Percentiles rank a stretch among this genome's conserved stretches.
These are phyloP conservation scores for Gomphus bonarii DNA, from an alignment of 1,284 basidiomycete genomes.

Conservation along the genomic window DNA sequence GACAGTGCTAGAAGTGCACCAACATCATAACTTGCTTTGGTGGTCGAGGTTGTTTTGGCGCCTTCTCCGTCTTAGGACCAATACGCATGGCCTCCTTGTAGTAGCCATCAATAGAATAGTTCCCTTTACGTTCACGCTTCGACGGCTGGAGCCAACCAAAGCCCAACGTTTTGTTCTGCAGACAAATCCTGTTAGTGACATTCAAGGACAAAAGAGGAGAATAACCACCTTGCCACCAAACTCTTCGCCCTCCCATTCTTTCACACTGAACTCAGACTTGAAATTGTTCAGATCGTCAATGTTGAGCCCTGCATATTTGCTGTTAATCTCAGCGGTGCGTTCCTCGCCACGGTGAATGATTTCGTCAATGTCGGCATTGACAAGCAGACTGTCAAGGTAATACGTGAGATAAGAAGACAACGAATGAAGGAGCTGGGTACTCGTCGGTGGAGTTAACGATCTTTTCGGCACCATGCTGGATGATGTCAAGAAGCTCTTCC, in stretches of 20 bases:
- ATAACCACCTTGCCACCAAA: constrained; percentile 62
- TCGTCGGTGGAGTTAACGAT: constrained; percentile 77
- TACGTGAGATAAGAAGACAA: not conserved
- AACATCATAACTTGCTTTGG: constrained; percentile 85
- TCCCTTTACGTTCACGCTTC: constrained; percentile 92
- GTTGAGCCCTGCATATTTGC: constrained; percentile 89
- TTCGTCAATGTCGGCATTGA: constrained; percentile 91
- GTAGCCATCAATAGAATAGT: constrained; percentile 91
- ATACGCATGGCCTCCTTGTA: constrained; percentile 89
- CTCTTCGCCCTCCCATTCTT: constrained; percentile 97
- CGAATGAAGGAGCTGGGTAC: constrained; percentile 30
- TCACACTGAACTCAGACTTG: constrained; percentile 83
- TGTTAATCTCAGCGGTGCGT: constrained; percentile 81
- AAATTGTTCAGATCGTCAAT: constrained; percentile 96
- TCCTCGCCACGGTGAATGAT: constrained; percentile 92
- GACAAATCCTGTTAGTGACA: constrained; percentile 10
- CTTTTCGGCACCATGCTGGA: constrained; percentile 94
- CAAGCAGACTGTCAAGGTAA: constrained; percentile 48
- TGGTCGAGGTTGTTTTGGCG: constrained; percentile 74
- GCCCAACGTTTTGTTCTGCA: constrained; percentile 59
- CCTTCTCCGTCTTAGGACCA: constrained; percentile 75
- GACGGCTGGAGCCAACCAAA: constrained; percentile 84
- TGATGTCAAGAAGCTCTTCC: constrained; percentile 97
- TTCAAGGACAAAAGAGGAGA: not conserved
- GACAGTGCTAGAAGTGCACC: constrained; percentile 20